Evolutionary conservation across 2,329 filamentous ascomycete species (phyloP).

Genomic region (Apiospora arundinis): DNA sequence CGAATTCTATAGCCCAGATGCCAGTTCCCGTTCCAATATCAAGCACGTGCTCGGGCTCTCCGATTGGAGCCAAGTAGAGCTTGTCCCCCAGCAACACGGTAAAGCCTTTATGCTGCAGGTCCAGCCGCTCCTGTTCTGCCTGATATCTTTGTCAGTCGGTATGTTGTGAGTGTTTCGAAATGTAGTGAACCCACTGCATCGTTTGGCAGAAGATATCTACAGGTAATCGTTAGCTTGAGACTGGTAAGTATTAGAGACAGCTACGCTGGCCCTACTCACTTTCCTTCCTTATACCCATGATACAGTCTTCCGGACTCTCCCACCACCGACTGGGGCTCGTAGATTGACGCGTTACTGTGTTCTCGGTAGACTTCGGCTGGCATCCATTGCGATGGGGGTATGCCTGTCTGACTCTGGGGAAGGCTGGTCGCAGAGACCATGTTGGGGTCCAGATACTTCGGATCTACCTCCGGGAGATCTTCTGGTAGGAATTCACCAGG

Average conservation of each 20-base stretch:
- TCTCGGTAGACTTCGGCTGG: not conserved
- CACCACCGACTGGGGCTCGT: not conserved
- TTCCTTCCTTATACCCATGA: not conserved
- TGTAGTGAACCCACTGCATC: not conserved
- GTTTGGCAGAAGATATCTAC: not conserved
- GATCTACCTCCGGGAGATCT: not conserved
- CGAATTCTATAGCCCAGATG: slow-evolving; percentile 33
- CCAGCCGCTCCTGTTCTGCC: not conserved
- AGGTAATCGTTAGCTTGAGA: not conserved
- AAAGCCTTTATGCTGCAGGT: slow-evolving; percentile 29
- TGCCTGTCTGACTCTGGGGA: not conserved
- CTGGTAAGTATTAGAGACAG: not conserved
- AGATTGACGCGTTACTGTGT: not conserved
- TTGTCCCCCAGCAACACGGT: slow-evolving; percentile 25
- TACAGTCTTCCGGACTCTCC: not conserved
- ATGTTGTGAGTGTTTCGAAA: accelerated
- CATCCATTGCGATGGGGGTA: not conserved
- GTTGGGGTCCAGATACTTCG: not conserved
- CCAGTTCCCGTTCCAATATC: slow-evolving; percentile 34
- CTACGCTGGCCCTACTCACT: not conserved
- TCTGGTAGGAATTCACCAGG: not conserved
- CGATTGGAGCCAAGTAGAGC: slow-evolving; percentile 30
- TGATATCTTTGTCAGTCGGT: not conserved
- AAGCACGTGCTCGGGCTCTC: slow-evolving; percentile 30
- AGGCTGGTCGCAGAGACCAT: not conserved